A percentile compares a stretch with the other conserved stretches of the same genome.
Evolutionary conservation across 495 filamentous ascomycete genomes (phyloP).

Genomic region (Penicillium herquei): DNA sequence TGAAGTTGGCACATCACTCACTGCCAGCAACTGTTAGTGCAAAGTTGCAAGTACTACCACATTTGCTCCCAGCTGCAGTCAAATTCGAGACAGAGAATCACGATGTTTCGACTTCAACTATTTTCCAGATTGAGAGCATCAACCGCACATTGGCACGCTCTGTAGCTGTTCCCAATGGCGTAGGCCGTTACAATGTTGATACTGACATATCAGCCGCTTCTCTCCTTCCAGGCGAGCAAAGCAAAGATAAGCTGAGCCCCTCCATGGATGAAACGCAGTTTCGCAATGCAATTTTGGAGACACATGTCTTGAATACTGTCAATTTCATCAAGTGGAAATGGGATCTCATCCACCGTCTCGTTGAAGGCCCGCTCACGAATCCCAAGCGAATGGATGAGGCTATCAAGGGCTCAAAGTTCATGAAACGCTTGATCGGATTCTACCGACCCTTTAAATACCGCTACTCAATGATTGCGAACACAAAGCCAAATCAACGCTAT

Average conservation of each 20-base stretch:
- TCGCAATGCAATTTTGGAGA: constrained; percentile 80
- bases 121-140: constrained; percentile 97
- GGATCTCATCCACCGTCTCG: constrained; percentile 84
- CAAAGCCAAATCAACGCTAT: constrained; percentile 91
- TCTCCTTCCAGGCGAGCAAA: constrained; percentile 53
- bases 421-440: constrained; percentile 91
- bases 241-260: constrained; percentile 68
- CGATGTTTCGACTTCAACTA: constrained; percentile 76
- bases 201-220: constrained; percentile 44
- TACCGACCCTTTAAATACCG: constrained; percentile 96
- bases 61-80: constrained; percentile 73
- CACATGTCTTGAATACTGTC: constrained; percentile 76
- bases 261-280: constrained; percentile 88
- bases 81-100: constrained; percentile 67
- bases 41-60: constrained; percentile 78
- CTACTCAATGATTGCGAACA: constrained; percentile 82
- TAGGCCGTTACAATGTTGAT: constrained; percentile 45
- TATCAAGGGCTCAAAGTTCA: constrained; percentile 90
- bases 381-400: constrained; percentile 91
- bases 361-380: constrained; percentile 92
- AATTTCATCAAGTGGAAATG: constrained; percentile 96
- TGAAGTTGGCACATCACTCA: constrained; percentile 83
- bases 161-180: constrained; percentile 38
- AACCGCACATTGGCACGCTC: constrained; percentile 91
- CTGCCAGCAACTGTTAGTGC: constrained; percentile 77